Evolutionary conservation across 1,139 yeast genomes (phyloP).

Genomic region (Candida freyschussii): DNA sequence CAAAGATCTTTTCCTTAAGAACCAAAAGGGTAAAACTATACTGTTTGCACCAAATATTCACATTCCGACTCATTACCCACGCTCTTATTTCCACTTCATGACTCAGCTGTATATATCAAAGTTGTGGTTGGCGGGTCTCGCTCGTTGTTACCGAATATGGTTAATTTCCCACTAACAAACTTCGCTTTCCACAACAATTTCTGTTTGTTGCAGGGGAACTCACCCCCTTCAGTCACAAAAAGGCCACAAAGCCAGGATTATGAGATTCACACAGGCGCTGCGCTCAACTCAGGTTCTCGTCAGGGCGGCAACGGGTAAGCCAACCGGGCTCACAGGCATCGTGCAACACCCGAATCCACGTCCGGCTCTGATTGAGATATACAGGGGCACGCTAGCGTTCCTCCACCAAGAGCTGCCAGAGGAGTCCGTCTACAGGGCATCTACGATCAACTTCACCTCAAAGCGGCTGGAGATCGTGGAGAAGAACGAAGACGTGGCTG

Average conservation of each 20-base stretch:
- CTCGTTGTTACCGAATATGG: too few relatives aligned
- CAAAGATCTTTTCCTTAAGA: conserved; percentile 48
- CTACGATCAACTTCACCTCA: conserved; percentile 68
- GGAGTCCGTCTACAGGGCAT: conserved; percentile 68
- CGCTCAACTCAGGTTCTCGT: conserved; percentile 53
- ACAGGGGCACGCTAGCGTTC: conserved; percentile 61
- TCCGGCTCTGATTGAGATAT: conserved; percentile 69
- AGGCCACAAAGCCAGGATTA: conserved; percentile 13
- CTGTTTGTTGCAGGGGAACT: too few relatives aligned
- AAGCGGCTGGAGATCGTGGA: conserved; percentile 68
- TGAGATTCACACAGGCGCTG: conserved; percentile 37
- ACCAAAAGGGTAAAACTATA: conserved; percentile 59
- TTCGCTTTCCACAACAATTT: too few relatives aligned
- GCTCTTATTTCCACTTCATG: too few relatives aligned
- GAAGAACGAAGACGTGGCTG: conserved; percentile 54
- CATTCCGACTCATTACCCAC: too few relatives aligned
- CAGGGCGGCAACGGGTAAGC: conserved; percentile 61
- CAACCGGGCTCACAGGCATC: conserved; percentile 79
- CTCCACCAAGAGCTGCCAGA: conserved; percentile 60
- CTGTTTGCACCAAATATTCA: conserved; percentile 53
- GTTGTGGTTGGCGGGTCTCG: too few relatives aligned
- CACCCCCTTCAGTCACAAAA: not conserved
- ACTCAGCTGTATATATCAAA: too few relatives aligned
- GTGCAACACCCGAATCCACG: conserved; percentile 81
- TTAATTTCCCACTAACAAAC: too few relatives aligned